These are phyloP conservation scores for Oldenlandia corymbosa DNA, from an alignment of 257 asterid species.

Conservation along the genomic window DNA sequence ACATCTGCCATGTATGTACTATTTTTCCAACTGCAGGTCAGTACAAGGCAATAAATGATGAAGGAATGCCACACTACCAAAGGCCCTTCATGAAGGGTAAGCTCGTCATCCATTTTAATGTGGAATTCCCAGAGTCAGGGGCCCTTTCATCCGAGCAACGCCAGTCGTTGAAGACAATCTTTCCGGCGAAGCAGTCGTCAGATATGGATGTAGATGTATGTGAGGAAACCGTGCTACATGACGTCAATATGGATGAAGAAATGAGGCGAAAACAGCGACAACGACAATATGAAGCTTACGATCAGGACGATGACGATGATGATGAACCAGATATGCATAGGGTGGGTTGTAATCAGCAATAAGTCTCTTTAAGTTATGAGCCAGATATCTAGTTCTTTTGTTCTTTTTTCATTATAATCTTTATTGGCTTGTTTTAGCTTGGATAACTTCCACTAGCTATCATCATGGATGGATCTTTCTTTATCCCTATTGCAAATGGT, in stretches of 20 bases:
- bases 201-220: slow-evolving; percentile 19
- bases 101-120: slow-evolving; percentile 32
- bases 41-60: slow-evolving; percentile 36
- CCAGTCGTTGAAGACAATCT: slow-evolving; percentile 8
- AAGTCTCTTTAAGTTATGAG: no score
- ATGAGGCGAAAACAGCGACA: slow-evolving; percentile 26
- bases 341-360: slow-evolving; percentile 33
- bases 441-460: no score
- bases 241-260: slow-evolving; percentile 31
- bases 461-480: no score
- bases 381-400: no score
- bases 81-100: slow-evolving; percentile 34
- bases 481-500: no score
- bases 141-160: slow-evolving; percentile 16
- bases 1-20: no score
- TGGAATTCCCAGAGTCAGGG: slow-evolving; percentile 32
- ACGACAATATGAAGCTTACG: slow-evolving; percentile 26
- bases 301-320: slow-evolving; percentile 16
- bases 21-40: slow-evolving; percentile 25
- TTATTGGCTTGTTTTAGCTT: no score
- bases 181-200: slow-evolving; percentile 12
- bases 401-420: no score
- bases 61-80: slow-evolving; percentile 32
- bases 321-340: slow-evolving; percentile 22
- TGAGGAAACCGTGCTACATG: slow-evolving; percentile 24